phyloP scores from a whole-genome alignment of 345 rosid species.

The Gossypium australe region DNA sequence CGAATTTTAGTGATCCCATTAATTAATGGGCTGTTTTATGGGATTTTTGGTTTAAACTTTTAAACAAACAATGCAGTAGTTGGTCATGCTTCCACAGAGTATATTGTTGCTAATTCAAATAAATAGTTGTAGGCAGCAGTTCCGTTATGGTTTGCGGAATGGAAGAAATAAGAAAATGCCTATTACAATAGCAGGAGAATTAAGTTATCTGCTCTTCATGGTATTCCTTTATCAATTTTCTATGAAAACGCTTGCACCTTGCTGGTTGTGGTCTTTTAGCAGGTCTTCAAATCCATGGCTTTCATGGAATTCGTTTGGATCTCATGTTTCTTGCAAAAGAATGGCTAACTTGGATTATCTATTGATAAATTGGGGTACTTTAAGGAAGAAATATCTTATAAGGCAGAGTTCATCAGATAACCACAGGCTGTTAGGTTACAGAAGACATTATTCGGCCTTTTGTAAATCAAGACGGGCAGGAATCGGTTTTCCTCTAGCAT shows the following conservation, averaged over 20 bases:
- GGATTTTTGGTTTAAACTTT: background rate
- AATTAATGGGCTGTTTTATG: background rate
- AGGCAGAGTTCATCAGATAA: constrained; percentile 30
- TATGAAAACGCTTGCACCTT: background rate
- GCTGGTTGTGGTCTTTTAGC: constrained; percentile 25
- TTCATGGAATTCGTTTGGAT: constrained; percentile 36
- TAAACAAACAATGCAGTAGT: background rate
- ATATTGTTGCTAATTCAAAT: background rate
- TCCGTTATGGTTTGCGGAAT: background rate
- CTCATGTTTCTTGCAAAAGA: constrained; percentile 34
- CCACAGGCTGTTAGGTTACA: constrained; percentile 22
- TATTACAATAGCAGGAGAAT: background rate
- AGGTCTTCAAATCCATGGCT: constrained; percentile 50
- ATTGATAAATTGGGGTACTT: constrained; percentile 41
- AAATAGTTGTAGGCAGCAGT: background rate
- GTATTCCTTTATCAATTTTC: constrained; percentile 20
- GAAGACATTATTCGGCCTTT: constrained; percentile 19
- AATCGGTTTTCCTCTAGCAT: constrained; percentile 36
- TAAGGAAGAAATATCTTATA: constrained; percentile 36
- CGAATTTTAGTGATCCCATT: background rate
- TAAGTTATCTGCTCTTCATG: background rate
- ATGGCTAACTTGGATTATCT: constrained; percentile 31
- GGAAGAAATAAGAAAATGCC: background rate
- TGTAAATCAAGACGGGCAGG: constrained; percentile 36
- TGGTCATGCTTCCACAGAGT: background rate